These are phyloP conservation scores for Exophiala aquamarina DNA, from an alignment of 2,329 filamentous ascomycete species.

Conservation along the genomic window DNA sequence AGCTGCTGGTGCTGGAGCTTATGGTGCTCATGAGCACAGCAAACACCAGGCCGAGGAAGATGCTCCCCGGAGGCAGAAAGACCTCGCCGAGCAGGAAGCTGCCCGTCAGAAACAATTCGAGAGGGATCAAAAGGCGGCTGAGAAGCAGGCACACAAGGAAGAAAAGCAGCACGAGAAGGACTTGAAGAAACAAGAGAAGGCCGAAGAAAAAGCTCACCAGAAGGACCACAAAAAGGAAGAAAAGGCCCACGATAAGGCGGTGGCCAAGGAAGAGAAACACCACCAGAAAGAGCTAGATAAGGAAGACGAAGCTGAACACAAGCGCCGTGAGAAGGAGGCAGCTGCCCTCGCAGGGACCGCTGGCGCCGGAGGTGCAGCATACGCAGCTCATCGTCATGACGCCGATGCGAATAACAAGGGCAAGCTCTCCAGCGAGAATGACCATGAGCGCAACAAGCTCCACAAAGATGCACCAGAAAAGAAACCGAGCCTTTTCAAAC, in stretches of 20 bases:
- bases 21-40: slow-evolving; percentile 20
- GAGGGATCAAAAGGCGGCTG: slow-evolving; percentile 20
- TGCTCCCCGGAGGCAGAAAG: slow-evolving; percentile 18
- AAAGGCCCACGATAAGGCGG: slow-evolving; percentile 15
- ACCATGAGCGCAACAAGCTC: slow-evolving; percentile 17
- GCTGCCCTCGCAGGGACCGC: slow-evolving; percentile 13
- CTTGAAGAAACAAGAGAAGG: slow-evolving; percentile 14
- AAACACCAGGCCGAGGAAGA: slow-evolving; percentile 15
- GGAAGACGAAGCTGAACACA: slow-evolving; percentile 11
- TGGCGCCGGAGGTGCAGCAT: slow-evolving; percentile 11
- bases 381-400: slow-evolving; percentile 14
- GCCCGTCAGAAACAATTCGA: slow-evolving; percentile 22
- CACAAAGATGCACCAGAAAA: slow-evolving; percentile 24
- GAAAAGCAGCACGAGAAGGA: slow-evolving; percentile 21
- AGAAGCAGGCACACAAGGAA: slow-evolving; percentile 20
- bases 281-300: slow-evolving; percentile 10
- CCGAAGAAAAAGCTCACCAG: slow-evolving; percentile 10
- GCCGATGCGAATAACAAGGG: slow-evolving; percentile 4
- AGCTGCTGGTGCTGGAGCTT: slow-evolving; percentile 15
- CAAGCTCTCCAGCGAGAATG: slow-evolving; percentile 1
- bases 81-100: slow-evolving; percentile 21
- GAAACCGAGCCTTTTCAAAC: slow-evolving; percentile 25
- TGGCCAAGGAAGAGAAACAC: slow-evolving; percentile 17
- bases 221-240: slow-evolving; percentile 19
- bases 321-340: slow-evolving; percentile 16